Evolutionary conservation across 352 stramenopile species (phyloP).

Genomic region (Phytophthora aleatoria): DNA sequence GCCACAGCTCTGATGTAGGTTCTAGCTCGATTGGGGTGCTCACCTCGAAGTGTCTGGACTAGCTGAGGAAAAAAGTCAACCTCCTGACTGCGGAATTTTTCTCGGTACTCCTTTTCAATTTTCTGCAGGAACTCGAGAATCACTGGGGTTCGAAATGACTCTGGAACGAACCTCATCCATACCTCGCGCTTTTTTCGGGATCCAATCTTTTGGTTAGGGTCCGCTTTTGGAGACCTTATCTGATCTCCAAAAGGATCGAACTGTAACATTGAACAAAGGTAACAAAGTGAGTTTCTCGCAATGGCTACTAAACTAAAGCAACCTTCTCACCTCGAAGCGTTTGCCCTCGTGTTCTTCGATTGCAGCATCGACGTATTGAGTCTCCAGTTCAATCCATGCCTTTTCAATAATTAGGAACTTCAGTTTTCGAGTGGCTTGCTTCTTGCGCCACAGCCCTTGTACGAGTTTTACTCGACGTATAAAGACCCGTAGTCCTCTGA

Average conservation of each 20-base stretch:
- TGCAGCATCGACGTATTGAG: slow-evolving; percentile 49
- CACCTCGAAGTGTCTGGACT: slow-evolving; percentile 57
- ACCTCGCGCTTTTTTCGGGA: slow-evolving; percentile 22
- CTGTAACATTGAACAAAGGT: neutral
- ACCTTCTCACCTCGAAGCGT: slow-evolving; percentile 35
- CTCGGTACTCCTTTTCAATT: slow-evolving; percentile 42
- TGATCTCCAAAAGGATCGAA: neutral
- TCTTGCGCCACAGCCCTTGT: slow-evolving; percentile 56
- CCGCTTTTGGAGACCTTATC: slow-evolving; percentile 30
- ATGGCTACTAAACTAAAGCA: neutral
- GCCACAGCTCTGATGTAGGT: slow-evolving; percentile 63
- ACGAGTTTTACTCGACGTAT: slow-evolving; percentile 57
- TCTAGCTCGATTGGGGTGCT: slow-evolving; percentile 58
- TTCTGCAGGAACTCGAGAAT: slow-evolving; percentile 50
- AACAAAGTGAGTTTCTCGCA: neutral
- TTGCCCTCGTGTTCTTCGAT: slow-evolving; percentile 48
- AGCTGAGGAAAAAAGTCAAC: slow-evolving; percentile 68
- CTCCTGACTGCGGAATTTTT: slow-evolving; percentile 57
- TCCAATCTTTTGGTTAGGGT: slow-evolving; percentile 18
- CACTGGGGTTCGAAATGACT: slow-evolving; percentile 37
- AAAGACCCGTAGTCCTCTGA: slow-evolving; percentile 56
- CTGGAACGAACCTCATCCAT: slow-evolving; percentile 60
- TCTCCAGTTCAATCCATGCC: slow-evolving; percentile 58
- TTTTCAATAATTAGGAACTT: slow-evolving; percentile 51
- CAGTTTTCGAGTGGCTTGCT: slow-evolving; percentile 40